phyloP scores from a whole-genome alignment of 2,329 filamentous ascomycete species.

The Exophiala phaeomuriformis region DNA sequence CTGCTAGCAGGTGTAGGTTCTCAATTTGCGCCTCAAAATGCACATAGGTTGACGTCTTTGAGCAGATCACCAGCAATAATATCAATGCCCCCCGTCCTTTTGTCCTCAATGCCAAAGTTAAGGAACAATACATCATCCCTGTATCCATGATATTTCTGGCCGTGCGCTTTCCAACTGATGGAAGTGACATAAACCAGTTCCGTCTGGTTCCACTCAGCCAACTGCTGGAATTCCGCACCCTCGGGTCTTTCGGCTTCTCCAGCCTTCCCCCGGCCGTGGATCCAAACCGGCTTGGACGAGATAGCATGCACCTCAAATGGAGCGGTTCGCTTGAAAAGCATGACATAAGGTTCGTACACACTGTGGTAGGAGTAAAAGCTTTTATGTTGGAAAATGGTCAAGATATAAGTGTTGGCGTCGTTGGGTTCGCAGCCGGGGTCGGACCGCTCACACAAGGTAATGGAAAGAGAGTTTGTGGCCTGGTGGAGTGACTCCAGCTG shows the following conservation, averaged over 20 bases:
- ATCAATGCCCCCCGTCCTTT: slow-evolving; percentile 45
- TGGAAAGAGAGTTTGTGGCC: slow-evolving; percentile 51
- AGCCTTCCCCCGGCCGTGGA: slow-evolving; percentile 41
- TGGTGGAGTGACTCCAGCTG: slow-evolving; percentile 49
- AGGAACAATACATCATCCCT: slow-evolving; percentile 51
- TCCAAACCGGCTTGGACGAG: slow-evolving; percentile 46
- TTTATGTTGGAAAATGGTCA: slow-evolving; percentile 52
- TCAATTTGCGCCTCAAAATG: background rate
- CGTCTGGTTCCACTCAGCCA: slow-evolving; percentile 31
- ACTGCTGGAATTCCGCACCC: background rate
- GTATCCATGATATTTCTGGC: slow-evolving; percentile 49
- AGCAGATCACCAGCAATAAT: slow-evolving; percentile 46
- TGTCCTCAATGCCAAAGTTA: slow-evolving; percentile 52
- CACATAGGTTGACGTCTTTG: slow-evolving; percentile 33
- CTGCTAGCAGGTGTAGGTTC: too few species aligned
- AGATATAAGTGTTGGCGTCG: slow-evolving; percentile 48
- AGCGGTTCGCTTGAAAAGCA: slow-evolving; percentile 19
- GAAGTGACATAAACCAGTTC: slow-evolving; percentile 55
- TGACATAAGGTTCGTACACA: slow-evolving; percentile 25
- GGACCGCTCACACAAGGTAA: slow-evolving; percentile 48
- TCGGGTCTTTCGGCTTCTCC: slow-evolving; percentile 7
- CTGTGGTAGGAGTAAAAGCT: slow-evolving; percentile 42
- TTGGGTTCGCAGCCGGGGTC: slow-evolving; percentile 41
- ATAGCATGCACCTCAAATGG: slow-evolving; percentile 23
- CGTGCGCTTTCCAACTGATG: slow-evolving; percentile 48